Evolutionary conservation across 2,329 filamentous ascomycete species (phyloP), one percentile per base, ranked within the genome.

Genomic region (Leptographium radiaticola): DNA sequence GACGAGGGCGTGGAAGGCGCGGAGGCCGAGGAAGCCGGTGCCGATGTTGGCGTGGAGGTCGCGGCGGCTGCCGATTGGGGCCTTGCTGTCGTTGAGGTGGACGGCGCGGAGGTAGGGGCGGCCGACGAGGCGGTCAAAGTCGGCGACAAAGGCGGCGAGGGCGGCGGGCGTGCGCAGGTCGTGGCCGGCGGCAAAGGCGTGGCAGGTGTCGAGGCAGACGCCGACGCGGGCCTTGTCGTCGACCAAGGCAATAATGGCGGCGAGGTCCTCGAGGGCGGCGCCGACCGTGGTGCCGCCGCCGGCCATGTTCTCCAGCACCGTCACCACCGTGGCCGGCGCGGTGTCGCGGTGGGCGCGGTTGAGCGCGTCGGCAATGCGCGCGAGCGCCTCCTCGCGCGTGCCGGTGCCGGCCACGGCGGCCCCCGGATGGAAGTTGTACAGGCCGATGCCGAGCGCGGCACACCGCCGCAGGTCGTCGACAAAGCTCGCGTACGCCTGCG

Each of bases 381-480:
- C 74, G 55, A 95, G 84, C 4, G 90, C 90, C 20, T 81, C 83
- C 0, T 75, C 71, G 40, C 84, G 80, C 4, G 78, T 74, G 38
- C 78, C 77, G 48, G 84, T 82, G 54, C 85, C 86, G 16, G 58
- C 83, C 0, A 75, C 71, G 39, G 84, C 80, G 55, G 84, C 90
- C 20, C 93, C 93, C 0, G 93, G 93, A 65, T 98, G 93, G 71
- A 98, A 97, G 69, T 98, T 98, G 74, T 97, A 98, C n/a, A 96
- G 76, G 57, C 72, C 76, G 63, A 98, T 95, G 1, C 89, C 89
- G 0, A 98, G 79, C 47, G 77, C 75, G 64, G 95, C 87, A 67
- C 93, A 97, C 11, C 93, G 82, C 51, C 80, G 72, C 1, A 98
- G 75, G 66, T 98, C 93, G 62, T 98, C 90, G 16, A 95, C 64